Base-by-base conservation (phyloP, 441 rosid genomes). In the Raphanus hybrid region DNA sequence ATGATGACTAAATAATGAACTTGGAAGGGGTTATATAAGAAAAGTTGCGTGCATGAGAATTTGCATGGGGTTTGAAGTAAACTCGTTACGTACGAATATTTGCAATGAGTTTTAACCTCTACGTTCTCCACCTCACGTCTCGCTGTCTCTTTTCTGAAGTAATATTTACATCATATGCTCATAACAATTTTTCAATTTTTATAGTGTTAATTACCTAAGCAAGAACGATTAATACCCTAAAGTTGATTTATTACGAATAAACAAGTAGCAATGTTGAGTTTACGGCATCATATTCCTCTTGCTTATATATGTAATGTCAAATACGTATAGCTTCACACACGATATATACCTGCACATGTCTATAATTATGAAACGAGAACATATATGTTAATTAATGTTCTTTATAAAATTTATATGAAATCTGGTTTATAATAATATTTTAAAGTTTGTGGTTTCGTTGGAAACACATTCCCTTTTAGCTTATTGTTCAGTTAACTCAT, bases 11-110 rank as follows among this genome's bases (percentile, higher is more conserved):
- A 45, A 45, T 39, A 45, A 45, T 45, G 16, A 45, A 45, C 54
- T 12, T 45, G 54, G 54, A 45, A 39, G 45, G 11, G 45, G 9
- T 39, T 39, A 39, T 39, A 39, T 39, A 39, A 8, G 45, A 39
- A 39, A 39, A 3, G 1, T 45, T 45, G 54, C 54, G 15, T 45
- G 54, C 54, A 45, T 45, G 54, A 45, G 54, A 45, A 45, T 45
- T 45, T 45, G 54, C 54, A 45, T 45, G 54, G 54, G 54, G 54
- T 45, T 45, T 45, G 15, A 45, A 45, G 54, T 45, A 45, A 45
- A 45, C 54, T 45, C 54, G 54, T 45, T 45, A 45, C 54, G 54
- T 45, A 45, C 54, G 54, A 45, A 45, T 45, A 45, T 45, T 45
- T 43, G 4, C 12, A 43, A 29, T 29, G 34, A 29, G 4, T 29